Evolutionary conservation across 1,284 basidiomycete species (phyloP).

Genomic region (Marasmius fiardii): DNA sequence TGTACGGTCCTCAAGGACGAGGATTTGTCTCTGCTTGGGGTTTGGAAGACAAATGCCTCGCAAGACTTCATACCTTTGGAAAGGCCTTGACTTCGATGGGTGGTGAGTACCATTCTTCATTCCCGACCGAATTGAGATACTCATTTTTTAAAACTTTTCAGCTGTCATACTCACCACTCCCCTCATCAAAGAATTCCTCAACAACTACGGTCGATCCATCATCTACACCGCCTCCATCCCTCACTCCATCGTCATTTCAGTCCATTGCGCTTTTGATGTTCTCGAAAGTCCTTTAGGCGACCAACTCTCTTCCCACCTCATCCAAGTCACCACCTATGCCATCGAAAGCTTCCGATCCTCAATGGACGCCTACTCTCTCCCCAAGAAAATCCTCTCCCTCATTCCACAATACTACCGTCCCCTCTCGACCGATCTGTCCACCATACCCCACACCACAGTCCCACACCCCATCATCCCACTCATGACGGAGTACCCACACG

Average conservation of each 20-base stretch:
- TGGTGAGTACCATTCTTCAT: not conserved
- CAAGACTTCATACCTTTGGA: not conserved
- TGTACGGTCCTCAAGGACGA: constrained; percentile 61
- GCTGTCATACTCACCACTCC: not conserved
- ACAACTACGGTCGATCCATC: not conserved
- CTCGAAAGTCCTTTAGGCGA: not conserved
- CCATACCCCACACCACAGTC: not conserved
- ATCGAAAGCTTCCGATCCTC: not conserved
- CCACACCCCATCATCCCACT: not conserved
- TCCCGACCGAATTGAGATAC: too few relatives aligned
- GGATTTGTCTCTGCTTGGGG: constrained; percentile 39
- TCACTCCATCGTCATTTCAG: not conserved
- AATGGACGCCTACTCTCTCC: too few relatives aligned
- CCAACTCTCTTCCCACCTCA: not conserved
- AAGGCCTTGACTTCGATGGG: not conserved
- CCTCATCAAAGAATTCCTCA: not conserved
- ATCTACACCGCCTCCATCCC: not conserved
- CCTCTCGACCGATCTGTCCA: not conserved
- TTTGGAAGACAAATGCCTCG: not conserved
- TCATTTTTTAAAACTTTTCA: not conserved
- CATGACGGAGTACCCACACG: not conserved
- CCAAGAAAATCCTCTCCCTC: too few relatives aligned
- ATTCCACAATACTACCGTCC: too few relatives aligned
- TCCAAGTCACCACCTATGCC: too few relatives aligned
- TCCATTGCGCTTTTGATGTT: not conserved